phyloP scores from a whole-genome alignment of 139 green algal genomes.

The Picocystis salinarum region DNA sequence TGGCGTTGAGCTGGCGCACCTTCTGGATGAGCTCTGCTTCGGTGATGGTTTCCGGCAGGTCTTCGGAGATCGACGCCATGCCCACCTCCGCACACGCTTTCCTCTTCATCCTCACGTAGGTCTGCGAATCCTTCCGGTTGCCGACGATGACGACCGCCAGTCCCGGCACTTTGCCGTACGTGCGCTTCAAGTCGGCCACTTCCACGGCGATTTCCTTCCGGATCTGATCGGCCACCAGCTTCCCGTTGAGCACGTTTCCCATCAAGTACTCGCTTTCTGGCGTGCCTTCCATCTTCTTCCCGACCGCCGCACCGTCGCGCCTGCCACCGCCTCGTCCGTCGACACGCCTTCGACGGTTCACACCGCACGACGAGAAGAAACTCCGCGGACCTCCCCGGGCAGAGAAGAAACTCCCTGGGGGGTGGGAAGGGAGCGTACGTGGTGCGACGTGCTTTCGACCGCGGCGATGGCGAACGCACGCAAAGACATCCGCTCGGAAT shows the following conservation, averaged over 20 bases:
- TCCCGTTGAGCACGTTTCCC: constrained; percentile 31
- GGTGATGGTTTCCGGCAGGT: constrained; percentile 17
- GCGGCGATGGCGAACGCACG: too few species aligned
- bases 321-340: too few species aligned
- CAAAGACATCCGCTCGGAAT: too few species aligned
- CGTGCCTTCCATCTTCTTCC: too few species aligned
- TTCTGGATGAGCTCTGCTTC: constrained; percentile 21
- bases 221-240: constrained; percentile 21
- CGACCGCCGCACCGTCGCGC: too few species aligned
- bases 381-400: too few species aligned
- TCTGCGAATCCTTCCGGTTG: constrained; percentile 60
- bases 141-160: constrained; percentile 85
- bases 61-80: constrained; percentile 13
- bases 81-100: constrained; percentile 53
- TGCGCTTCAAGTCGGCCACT: constrained; percentile 10
- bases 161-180: constrained; percentile 30
- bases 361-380: too few species aligned
- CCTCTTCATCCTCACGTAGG: constrained; percentile 84
- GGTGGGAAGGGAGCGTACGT: too few species aligned
- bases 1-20: constrained; percentile 50
- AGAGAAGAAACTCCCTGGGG: too few species aligned
- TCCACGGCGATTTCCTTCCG: constrained; percentile 18
- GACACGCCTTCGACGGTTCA: too few species aligned
- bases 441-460: too few species aligned
- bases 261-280: too few species aligned